Base-by-base conservation (phyloP, 2,329 filamentous ascomycete genomes). In the Calonectria pseudoturangicola region DNA sequence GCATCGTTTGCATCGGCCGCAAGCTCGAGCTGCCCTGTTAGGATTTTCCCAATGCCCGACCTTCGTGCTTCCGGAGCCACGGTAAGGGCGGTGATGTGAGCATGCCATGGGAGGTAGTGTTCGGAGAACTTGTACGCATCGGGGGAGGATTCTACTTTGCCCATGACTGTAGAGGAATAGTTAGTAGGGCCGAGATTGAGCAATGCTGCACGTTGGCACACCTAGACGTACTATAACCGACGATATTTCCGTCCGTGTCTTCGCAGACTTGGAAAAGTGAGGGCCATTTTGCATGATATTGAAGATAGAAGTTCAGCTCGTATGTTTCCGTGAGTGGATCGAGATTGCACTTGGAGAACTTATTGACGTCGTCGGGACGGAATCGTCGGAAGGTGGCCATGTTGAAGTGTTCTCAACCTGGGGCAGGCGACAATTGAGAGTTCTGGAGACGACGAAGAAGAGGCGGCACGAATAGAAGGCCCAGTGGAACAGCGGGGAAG, bases 51-150 rank as follows among this genome's bases (percentile, higher is more conserved):
- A 79, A 98, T 94, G 18, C 97, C 96, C 18, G 97, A 89, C 51
- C 97, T 91, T 33, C 97, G 93, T 63, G 95, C 95, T 70, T 93
- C 92, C 0, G 97, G 97, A 0, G 96, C 93, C 25, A 99, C 95
- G 0, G 97, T 98, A 65, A 99, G 89, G 43, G 96, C 97, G 5
- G 97, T 99, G 82, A 99, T 98, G 85, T 99, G 97, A 25, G 95
- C 96, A 86, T 99, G 97, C 95, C 95, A 98, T n/a, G 96, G 96
- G n/a, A 98, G 93, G 86, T 97, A 98, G 86, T 98, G 95, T 80
- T 93, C 89, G 63, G 95, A 97, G 80, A 92, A 92, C 72, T 91
- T 89, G 83, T 94, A 91, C 66, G 92, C 92, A 54, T 94, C 88
- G 18, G 94, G 93, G 68, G 95, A 97, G 75, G 95, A 93, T 87